Base-by-base conservation (phyloP, 176 grass and related monocot genomes). In the Oryza coarctata region DNA sequence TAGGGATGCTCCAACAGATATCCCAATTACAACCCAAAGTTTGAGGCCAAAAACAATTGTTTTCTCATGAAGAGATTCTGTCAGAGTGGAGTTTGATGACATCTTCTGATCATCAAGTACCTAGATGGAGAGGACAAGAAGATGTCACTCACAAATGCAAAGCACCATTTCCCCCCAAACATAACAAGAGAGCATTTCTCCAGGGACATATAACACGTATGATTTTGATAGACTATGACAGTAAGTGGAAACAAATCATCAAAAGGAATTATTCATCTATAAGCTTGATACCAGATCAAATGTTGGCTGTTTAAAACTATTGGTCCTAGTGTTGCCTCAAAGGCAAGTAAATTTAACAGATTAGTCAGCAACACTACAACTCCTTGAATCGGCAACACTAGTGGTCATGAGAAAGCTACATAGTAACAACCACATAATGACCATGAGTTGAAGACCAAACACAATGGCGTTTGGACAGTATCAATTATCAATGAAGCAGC, bases 21-120 rank as follows among this genome's bases (percentile, higher is more conserved):
- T 88, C n/a, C 95, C 92, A 78, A 98, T 98, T 34, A 98, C 90
- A 32, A 94, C 93, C 92, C 90, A 98, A 50, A 98, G 84, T 88
- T 94, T 94, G 36, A 98, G 92, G 28, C 95, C 92, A 86, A 94
- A 89, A 33, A 98, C 72, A 74, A 93, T 49, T 8, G 92, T 98
- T 87, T 91, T 94, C 58, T 85, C 78, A 87, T 94, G 87, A 58
- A 98, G 80, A 50, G 94, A 91, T 81, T 98, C 90, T 67, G 91
- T 89, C 33, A 98, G 86, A 70, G 90, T 86, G 28, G 93, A 92
- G 47, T 83, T 91, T 22, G 91, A 89, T 23, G 92, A 98, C 95
- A 95, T 94, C 15, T 85, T 93, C 49, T 33, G 27, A 73, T 33
- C 80, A 85, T 90, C 79, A 90, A 82, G 26, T 60, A 78, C 81